A percentile compares a stretch with the other conserved stretches of the same genome.
These are phyloP conservation scores for Fusarium sublunatum DNA, from an alignment of 2,329 filamentous ascomycete genomes.

Conservation along the genomic window DNA sequence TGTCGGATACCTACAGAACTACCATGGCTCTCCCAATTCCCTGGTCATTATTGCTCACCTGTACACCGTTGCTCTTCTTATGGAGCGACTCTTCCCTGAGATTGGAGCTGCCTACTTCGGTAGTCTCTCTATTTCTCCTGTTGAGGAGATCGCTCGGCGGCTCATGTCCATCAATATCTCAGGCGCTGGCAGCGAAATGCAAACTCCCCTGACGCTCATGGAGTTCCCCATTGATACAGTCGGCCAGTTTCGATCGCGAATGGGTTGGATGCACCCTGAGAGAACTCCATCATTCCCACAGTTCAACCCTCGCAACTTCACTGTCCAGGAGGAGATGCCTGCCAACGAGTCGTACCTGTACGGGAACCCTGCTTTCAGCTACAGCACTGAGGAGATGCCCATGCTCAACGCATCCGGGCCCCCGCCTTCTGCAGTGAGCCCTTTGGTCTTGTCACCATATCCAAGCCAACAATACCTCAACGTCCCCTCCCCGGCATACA, in stretches of 20 bases:
- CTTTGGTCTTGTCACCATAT: conserved; percentile 67
- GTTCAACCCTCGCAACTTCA: conserved; percentile 68
- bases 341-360: conserved; percentile 62
- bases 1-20: conserved; percentile 81
- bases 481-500: conserved; percentile 71
- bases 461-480: conserved; percentile 68
- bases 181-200: conserved; percentile 66
- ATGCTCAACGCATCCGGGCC: conserved; percentile 60
- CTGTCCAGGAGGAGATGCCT: conserved; percentile 59
- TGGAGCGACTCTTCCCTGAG: conserved; percentile 92
- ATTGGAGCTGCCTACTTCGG: conserved; percentile 91
- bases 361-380: conserved; percentile 69
- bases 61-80: conserved; percentile 86
- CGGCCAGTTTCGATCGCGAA: conserved; percentile 73
- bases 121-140: conserved; percentile 79
- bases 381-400: conserved; percentile 72
- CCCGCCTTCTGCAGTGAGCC: conserved; percentile 62
- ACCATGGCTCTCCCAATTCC: conserved; percentile 78
- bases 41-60: conserved; percentile 90
- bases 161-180: conserved; percentile 76
- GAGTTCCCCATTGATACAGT: conserved; percentile 78
- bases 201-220: conserved; percentile 75
- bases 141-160: conserved; percentile 86
- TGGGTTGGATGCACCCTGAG: conserved; percentile 73
- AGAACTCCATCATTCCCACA: conserved; percentile 70